These are phyloP conservation scores for Micromonas pusilla DNA, from an alignment of 139 green algal genomes.

Conservation along the genomic window DNA sequence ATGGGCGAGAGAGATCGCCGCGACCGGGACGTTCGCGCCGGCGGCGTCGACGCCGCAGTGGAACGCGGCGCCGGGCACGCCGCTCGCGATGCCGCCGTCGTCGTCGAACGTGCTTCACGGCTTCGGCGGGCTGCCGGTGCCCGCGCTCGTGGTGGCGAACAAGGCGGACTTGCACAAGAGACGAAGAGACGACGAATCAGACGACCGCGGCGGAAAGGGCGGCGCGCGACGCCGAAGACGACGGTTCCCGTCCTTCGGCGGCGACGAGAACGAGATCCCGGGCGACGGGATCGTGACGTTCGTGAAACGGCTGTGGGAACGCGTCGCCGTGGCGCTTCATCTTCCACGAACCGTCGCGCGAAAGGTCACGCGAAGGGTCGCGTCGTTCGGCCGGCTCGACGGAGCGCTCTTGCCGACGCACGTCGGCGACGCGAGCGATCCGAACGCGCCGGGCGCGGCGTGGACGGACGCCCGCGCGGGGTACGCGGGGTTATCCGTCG, in stretches of 20 bases:
- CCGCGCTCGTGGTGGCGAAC: constrained; percentile 7
- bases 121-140: constrained; percentile 18
- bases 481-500: neutral
- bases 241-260: neutral
- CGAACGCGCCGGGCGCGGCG: neutral
- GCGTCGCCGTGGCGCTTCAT: neutral
- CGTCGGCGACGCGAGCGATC: too few species aligned
- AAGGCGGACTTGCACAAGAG: neutral
- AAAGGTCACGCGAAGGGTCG: too few species aligned
- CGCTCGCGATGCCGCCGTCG: neutral
- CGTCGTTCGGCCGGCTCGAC: too few species aligned
- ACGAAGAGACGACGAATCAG: neutral
- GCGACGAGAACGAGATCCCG: neutral
- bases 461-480: too few species aligned
- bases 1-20: constrained; percentile 19
- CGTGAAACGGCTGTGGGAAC: neutral
- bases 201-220: neutral
- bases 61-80: neutral
- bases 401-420: too few species aligned
- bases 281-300: neutral
- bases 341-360: neutral
- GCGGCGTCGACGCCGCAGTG: neutral
- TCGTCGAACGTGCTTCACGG: neutral
- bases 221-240: neutral
- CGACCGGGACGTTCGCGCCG: constrained; percentile 1